Base-by-base conservation (phyloP, 2,329 filamentous ascomycete genomes). In the Colletotrichum sp. region DNA sequence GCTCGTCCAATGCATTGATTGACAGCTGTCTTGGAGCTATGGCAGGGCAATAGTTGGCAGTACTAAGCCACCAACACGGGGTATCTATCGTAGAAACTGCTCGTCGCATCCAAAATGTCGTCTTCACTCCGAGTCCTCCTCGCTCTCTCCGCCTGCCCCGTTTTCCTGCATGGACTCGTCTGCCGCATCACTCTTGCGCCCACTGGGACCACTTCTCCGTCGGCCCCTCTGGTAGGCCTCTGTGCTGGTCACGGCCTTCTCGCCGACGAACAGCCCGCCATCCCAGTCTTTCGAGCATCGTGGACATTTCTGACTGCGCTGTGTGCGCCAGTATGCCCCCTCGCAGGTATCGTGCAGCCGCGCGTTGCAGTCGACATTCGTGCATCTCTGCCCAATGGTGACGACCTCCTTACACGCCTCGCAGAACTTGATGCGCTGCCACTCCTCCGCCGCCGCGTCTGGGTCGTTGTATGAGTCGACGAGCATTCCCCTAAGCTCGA, bases 321-420 rank as follows among this genome's bases (percentile, higher is more conserved):
- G 89, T 55, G 92, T 90, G 24, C 93, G 89, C 88, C 95, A 98
- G 83, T 94, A 95, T 32, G 91, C 92, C 15, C 92, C 90, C 72
- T 92, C 89, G 83, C 96, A 98, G 67, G 93, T 92, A 78, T 96
- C 91, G 83, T 98, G 96, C 18, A 98, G 84, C 13, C 96, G 89
- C 13, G 92, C 89, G 34, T 85, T 87, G 83, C 96, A 98, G 24
- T 92, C 89, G 49, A 90, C 85, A 76, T 94, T 90, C 4, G 89
- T 84, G 84, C 96, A 98, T 71, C 96, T 90, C 88, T 96, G 91
- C 1, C 96, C 96, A 78, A 94, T 87, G 1, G 96, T 99, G 55
- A 99, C 92, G 77, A 99, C 94, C 78, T 98, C 96, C 83, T 92
- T 94, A 85, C 97, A 99, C 1, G 95, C 96, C 81, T 94, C 91